Base-by-base conservation (phyloP, 1,139 yeast genomes). In the Yarrowia galli region DNA sequence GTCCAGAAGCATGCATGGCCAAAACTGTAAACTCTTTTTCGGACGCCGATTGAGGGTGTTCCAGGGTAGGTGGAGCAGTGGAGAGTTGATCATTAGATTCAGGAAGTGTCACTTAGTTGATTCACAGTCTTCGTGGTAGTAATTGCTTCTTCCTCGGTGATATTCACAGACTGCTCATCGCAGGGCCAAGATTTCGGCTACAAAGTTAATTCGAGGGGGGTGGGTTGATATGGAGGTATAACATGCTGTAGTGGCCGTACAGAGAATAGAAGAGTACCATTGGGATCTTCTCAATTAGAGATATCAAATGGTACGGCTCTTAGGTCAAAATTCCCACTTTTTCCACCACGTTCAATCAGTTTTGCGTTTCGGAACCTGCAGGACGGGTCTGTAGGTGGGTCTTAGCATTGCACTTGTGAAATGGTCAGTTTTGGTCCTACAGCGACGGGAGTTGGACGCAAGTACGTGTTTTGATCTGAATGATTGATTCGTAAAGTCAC, bases 41-140 rank as follows among this genome's bases (percentile, higher is more conserved):
- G 22, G 18, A 22, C 8, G 49, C 10, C 25, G 28, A 45, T 49
- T 49, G 40, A 7, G 20, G 42, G 16, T 7, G n/a, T 12, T 12
- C 13, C 6, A 32, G 25, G 35, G 25, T 15, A 3, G 38, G 10
- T 12, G 12, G 16, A n/a, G 22, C 28, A 5, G 18, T 18, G 56
- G 15, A 15, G 12, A 12, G 51, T 8, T 6, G 22, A 0, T 16
- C 7, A 7, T 16, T n/a, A 4, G 28, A 16, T 12, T 45, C 2
- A 22, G n/a, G 7, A 3, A 18, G 12, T 3, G 18, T 5, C 18
- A 12, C 1, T 15, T 45, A 15, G 15, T 5, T 1, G 18, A 45
- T 45, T 16, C 7, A 8, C 5, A 1, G 9, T 7, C 2, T 13
- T 9, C 5, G 2, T 12, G 0, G 1, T 0, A 1, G n/a, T 1